Base-by-base conservation (phyloP, 805 yeast genomes). In the Zygotorulaspora chibaensis region DNA sequence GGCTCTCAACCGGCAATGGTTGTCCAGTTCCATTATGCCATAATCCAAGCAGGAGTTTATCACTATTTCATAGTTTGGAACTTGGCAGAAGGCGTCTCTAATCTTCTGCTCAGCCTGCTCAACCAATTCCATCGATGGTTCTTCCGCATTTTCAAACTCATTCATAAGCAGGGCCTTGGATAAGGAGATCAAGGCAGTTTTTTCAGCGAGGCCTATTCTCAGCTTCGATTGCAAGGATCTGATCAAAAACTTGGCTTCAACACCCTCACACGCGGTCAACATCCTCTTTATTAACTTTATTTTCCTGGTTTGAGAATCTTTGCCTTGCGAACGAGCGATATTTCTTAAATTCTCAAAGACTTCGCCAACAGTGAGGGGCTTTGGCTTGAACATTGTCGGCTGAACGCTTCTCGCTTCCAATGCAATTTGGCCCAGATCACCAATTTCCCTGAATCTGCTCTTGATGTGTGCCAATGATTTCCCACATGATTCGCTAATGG, bases 381-480 rank as follows among this genome's bases (percentile, higher is more conserved):
- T 79, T 0, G 97, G 96, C 57, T 87, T 87, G 67, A 91, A 88
- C 96, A 93, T 90, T 0, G 96, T 80, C 2, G 95, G 84, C 62
- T 93, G 99, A 16, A 80, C 86, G 11, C 83, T 75, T 55, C 96
- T 75, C 0, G 96, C 87, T 45, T 79, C 77, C 54, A 81, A 80
- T 0, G 99, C 98, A 46, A 93, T 93, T 29, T 79, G 69, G 1
- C 99, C 99, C 48, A 93, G 72, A 68, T 93, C 99, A 31, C 99
- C 99, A 7, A 79, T 75, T 51, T 84, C 80, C 43, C 80, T 83
- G 58, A 83, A 86, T 49, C 87, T 93, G 27, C 73, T 70, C 61
- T 81, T 89, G 43, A 93, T 77, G 50, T 83, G 87, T 2, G 80
- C 69, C 1, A 79, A 54, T 0, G 90, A 75, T 45, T 95, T 74